Conservation (phyloP, 805 yeast species). For the Saccharomycopsis sp. region DNA sequence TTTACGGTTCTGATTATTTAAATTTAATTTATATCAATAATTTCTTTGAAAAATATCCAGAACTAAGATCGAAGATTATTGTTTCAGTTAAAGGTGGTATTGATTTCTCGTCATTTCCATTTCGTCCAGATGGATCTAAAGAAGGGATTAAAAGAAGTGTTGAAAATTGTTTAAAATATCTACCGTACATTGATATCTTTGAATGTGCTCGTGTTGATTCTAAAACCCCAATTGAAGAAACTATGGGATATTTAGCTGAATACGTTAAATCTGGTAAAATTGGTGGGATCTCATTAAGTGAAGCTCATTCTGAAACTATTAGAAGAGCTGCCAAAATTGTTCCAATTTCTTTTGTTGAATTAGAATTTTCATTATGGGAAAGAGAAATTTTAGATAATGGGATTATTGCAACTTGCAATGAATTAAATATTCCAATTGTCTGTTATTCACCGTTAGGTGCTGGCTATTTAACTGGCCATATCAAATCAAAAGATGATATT, state of each 20-base stretch:
- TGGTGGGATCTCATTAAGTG: constrained; percentile 69
- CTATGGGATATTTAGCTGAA: constrained; percentile 49
- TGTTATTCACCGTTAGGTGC: constrained; percentile 82
- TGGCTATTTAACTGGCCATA: constrained; percentile 65
- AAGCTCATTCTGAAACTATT: constrained; percentile 58
- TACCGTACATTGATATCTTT: constrained; percentile 50
- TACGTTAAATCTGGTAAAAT: constrained; percentile 57
- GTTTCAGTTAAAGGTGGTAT: constrained; percentile 66
- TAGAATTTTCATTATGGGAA: constrained; percentile 70
- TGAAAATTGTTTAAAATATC: constrained; percentile 32
- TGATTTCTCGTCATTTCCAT: constrained; percentile 26
- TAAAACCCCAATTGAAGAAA: constrained; percentile 48
- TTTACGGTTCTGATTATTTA: constrained; percentile 52
- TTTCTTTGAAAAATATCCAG: constrained; percentile 55
- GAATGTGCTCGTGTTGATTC: constrained; percentile 69
- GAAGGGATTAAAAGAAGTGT: constrained; percentile 44
- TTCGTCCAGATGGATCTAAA: constrained; percentile 43
- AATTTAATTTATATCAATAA: constrained; percentile 52
- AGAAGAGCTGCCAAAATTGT: constrained; percentile 47
- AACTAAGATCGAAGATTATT: constrained; percentile 45
- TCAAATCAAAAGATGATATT: constrained; percentile 40
- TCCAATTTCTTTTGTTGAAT: constrained; percentile 64
- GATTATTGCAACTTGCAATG: constrained; percentile 49
- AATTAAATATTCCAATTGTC: constrained; percentile 55
- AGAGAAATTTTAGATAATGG: constrained; percentile 59